phyloP scores from a whole-genome alignment of 2,329 filamentous ascomycete genomes.

The Colletotrichum shisoi region DNA sequence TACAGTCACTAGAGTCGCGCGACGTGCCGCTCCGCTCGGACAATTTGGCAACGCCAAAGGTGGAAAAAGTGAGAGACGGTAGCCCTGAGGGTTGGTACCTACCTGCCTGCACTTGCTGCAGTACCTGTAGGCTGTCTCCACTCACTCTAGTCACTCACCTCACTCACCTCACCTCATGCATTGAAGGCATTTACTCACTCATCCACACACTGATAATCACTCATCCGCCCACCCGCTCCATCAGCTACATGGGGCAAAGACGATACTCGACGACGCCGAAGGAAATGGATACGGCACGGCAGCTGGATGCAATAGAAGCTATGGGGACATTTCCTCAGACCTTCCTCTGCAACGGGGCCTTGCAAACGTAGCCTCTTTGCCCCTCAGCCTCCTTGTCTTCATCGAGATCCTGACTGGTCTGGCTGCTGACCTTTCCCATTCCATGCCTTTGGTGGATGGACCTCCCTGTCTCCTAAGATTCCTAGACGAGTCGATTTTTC shows the following conservation, averaged over 20 bases:
- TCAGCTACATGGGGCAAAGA: not conserved
- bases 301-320: conserved; percentile 37
- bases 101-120: conserved; percentile 11
- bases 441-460: conserved; percentile 5
- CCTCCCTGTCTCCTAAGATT: not conserved
- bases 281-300: conserved; percentile 16
- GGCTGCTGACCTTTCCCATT: not conserved
- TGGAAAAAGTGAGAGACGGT: not conserved
- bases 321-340: conserved; percentile 22
- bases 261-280: not conserved
- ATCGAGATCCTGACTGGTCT: conserved; percentile 2
- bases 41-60: conserved; percentile 16
- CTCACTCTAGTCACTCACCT: not conserved
- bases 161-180: no score
- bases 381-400: not conserved
- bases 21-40: conserved; percentile 24
- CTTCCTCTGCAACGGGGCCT: conserved; percentile 3
- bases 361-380: not conserved
- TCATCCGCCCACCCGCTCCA: not conserved
- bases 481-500: not conserved
- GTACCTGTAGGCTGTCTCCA: not conserved
- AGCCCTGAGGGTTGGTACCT: not conserved
- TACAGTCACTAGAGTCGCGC: no score
- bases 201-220: no score
- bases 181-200: no score